Evolutionary conservation across 2,329 filamentous ascomycete species (phyloP).

Genomic region (Colletotrichum eremochloae): DNA sequence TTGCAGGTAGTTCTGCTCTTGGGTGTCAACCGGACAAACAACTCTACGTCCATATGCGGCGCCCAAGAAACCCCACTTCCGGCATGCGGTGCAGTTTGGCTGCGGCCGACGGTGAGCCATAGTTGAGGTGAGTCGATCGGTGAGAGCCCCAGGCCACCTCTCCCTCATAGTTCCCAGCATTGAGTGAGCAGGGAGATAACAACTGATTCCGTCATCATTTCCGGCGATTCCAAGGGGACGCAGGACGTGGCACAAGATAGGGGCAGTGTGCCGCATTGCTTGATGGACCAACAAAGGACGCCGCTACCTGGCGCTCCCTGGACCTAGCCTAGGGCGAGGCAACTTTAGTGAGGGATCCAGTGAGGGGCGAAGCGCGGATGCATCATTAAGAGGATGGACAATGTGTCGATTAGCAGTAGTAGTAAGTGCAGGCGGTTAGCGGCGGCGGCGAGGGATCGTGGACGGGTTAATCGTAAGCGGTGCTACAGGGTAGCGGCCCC

Average conservation of each 20-base stretch:
- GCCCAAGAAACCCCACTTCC: too few species aligned
- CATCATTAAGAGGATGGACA: background rate
- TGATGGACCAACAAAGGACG: background rate
- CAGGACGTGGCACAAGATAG: background rate
- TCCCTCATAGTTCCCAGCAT: background rate
- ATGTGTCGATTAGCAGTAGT: background rate
- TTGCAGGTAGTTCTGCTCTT: slow-evolving; percentile 1
- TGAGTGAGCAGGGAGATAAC: background rate
- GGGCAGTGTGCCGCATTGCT: background rate
- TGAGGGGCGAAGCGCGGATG: background rate
- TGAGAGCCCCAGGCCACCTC: background rate
- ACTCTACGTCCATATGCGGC: background rate
- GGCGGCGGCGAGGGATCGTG: background rate
- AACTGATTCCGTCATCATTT: background rate
- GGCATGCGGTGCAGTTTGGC: background rate
- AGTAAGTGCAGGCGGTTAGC: background rate
- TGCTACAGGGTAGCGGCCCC: slow-evolving; percentile 18
- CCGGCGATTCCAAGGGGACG: background rate
- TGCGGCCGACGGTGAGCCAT: background rate
- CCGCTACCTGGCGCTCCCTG: background rate
- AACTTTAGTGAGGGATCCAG: background rate
- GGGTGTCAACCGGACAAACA: background rate
- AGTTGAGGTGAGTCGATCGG: background rate
- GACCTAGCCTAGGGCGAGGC: background rate
- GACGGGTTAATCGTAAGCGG: slow-evolving; percentile 3